phyloP scores from a whole-genome alignment of 2,329 filamentous ascomycete species.

The Didymella lethalis region DNA sequence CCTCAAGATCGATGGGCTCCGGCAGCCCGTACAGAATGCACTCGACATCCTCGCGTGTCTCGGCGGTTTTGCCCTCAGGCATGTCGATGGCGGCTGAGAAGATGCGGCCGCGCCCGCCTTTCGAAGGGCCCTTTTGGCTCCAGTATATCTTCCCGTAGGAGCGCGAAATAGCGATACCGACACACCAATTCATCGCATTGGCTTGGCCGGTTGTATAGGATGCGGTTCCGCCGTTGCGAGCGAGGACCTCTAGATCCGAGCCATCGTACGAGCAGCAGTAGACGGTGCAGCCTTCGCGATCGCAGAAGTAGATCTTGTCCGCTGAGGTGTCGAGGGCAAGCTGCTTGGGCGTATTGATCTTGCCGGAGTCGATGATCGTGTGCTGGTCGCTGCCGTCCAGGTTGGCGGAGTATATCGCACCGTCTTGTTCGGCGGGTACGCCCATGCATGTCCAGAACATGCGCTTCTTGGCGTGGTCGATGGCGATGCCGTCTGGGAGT shows the following conservation, averaged over 20 bases:
- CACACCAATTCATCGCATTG: slow-evolving; percentile 60
- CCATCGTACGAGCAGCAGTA: slow-evolving; percentile 41
- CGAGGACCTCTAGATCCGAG: slow-evolving; percentile 14
- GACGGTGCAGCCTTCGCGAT: slow-evolving; percentile 54
- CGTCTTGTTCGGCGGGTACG: slow-evolving; percentile 45
- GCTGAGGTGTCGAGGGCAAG: slow-evolving; percentile 39
- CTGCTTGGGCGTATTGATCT: slow-evolving; percentile 56
- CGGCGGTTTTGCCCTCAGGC: slow-evolving; percentile 29
- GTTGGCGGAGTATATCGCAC: slow-evolving; percentile 56
- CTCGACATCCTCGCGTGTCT: slow-evolving; percentile 27
- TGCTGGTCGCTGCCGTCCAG: slow-evolving; percentile 59
- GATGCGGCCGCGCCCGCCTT: slow-evolving; percentile 61
- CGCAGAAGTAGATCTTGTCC: slow-evolving; percentile 49
- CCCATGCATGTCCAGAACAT: slow-evolving; percentile 47
- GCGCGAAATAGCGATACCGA: slow-evolving; percentile 62
- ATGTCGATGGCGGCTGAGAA: slow-evolving; percentile 60
- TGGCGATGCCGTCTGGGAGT: slow-evolving; percentile 46
- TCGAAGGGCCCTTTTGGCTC: slow-evolving; percentile 66
- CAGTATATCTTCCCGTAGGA: slow-evolving; percentile 62
- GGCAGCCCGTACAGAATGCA: slow-evolving; percentile 40
- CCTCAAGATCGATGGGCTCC: slow-evolving; percentile 63
- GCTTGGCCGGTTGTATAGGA: slow-evolving; percentile 2
- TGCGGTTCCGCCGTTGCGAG: slow-evolving; percentile 12
- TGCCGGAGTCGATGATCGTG: slow-evolving; percentile 55
- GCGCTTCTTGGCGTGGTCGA: slow-evolving; percentile 26